phyloP scores from a whole-genome alignment of 2,329 filamentous ascomycete genomes.

The Aspergillus pseudotamarii region DNA sequence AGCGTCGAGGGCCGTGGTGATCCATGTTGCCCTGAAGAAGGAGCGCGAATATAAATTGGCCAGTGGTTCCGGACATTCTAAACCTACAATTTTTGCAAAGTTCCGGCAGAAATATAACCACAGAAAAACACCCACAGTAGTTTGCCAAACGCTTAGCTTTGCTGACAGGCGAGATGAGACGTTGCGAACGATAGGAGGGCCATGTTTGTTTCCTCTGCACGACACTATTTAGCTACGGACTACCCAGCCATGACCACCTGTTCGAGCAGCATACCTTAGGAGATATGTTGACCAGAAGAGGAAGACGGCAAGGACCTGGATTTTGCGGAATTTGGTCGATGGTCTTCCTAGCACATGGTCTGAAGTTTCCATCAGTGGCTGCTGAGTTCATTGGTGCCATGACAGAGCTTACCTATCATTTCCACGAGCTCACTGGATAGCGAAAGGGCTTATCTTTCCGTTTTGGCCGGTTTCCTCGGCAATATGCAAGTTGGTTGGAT shows the following conservation, averaged over 20 bases:
- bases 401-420: slow-evolving; percentile 34
- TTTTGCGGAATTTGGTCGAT: slow-evolving; percentile 85
- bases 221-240: background rate
- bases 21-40: slow-evolving; percentile 96
- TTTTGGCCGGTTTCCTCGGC: background rate
- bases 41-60: slow-evolving; percentile 89
- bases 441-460: background rate
- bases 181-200: slow-evolving; percentile 55
- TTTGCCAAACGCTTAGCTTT: slow-evolving; percentile 85
- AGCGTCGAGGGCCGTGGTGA: slow-evolving; percentile 89
- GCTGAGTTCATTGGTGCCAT: background rate
- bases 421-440: slow-evolving; percentile 14
- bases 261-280: slow-evolving; percentile 59
- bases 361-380: slow-evolving; percentile 29
- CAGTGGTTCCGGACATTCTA: slow-evolving; percentile 90
- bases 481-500: background rate
- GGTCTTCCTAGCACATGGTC: slow-evolving; percentile 92
- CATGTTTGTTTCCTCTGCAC: slow-evolving; percentile 78
- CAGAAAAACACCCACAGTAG: slow-evolving; percentile 80
- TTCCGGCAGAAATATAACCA: slow-evolving; percentile 91
- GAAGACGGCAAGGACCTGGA: slow-evolving; percentile 88
- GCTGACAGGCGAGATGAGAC: slow-evolving; percentile 72
- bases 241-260: no score
- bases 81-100: slow-evolving; percentile 86
- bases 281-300: slow-evolving; percentile 90